Evolutionary conservation across 495 filamentous ascomycete genomes (phyloP), one percentile per base, ranked within the genome.

Genomic region (Aspergillus biplanus): DNA sequence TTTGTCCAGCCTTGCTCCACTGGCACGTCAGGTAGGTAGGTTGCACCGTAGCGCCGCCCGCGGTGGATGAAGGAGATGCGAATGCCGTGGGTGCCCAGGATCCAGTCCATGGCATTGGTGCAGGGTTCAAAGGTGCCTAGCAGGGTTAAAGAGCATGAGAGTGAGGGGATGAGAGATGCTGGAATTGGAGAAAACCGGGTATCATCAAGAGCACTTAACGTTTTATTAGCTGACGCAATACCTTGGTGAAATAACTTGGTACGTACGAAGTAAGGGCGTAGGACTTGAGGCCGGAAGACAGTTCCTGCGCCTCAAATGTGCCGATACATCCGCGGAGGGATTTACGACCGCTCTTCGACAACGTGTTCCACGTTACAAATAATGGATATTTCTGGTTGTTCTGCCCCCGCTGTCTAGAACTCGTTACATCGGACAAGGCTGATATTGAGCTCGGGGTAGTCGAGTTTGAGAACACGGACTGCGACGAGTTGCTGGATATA

Each of bases 1-100:
- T 95, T 96, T 13, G 87, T 92, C 95, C 95, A 99, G 21, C 90
- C 92, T 73, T 99, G 95, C 79, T 99, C 95, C 5, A 83, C 79
- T 3, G 94, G 86, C 11, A 98, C 94, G 72, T 97, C 92, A 0
- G 95, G 95, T 15, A 99, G 82, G 69, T 99, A 99, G 0, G 94
- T 97, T 9, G 92, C 86, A 9, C 80, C 69, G 75, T 84, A 73
- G 71, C 87, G 72, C 71, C 86, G 59, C 37, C 87, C 85, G 68
- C 86, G 84, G 54, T 92, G 75, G 71, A 79, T 77, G 71, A 95
- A 93, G 52, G 82, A 86, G 55, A 95, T 91, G 31, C 89, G 86
- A 11, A 99, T 71, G 12, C 95, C 95, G 72, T 99, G 95, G 0
- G 75, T 86, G 34, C 94, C 93, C 35, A 98, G 73, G 48, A 83